Evolutionary conservation across 1,284 basidiomycete genomes (phyloP).

Genomic region (Leccinum subspadiceum): DNA sequence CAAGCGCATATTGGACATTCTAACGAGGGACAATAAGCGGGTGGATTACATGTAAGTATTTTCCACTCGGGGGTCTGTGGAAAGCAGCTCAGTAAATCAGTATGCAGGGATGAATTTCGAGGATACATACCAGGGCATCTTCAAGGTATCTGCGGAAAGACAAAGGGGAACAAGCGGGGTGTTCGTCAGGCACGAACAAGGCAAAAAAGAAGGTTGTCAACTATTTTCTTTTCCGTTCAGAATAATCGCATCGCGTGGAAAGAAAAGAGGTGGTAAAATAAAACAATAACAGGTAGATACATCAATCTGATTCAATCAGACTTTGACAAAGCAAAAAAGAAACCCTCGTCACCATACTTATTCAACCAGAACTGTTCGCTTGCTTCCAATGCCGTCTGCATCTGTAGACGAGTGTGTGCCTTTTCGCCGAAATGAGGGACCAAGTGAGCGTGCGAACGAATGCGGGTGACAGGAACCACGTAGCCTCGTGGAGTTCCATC

Average conservation of each 20-base stretch:
- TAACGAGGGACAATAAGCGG: not conserved
- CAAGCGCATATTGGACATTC: not conserved
- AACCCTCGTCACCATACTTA: not conserved
- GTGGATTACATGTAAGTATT: conserved; percentile 68
- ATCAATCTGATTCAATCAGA: not conserved
- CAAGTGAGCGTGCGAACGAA: not conserved
- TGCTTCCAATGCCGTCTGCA: not conserved
- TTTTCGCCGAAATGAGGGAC: not conserved
- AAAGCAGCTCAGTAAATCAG: not conserved
- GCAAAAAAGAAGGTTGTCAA: not conserved
- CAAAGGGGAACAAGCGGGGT: not conserved
- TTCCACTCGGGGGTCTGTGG: conserved; percentile 77
- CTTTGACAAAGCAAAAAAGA: not conserved
- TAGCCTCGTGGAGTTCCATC: not conserved
- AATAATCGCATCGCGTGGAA: too few relatives aligned
- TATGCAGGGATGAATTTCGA: not conserved
- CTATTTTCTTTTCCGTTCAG: too few relatives aligned
- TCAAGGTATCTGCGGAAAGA: conserved; percentile 54
- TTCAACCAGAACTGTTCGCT: not conserved
- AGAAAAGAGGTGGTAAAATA: too few relatives aligned
- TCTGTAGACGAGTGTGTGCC: not conserved
- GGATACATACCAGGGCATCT: conserved; percentile 59
- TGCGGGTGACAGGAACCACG: not conserved
- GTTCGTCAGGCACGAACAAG: conserved; percentile 7
- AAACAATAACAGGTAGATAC: not conserved